Conservation (phyloP, 169 alveolate genomes). For the Cryptosporidium felis region DNA sequence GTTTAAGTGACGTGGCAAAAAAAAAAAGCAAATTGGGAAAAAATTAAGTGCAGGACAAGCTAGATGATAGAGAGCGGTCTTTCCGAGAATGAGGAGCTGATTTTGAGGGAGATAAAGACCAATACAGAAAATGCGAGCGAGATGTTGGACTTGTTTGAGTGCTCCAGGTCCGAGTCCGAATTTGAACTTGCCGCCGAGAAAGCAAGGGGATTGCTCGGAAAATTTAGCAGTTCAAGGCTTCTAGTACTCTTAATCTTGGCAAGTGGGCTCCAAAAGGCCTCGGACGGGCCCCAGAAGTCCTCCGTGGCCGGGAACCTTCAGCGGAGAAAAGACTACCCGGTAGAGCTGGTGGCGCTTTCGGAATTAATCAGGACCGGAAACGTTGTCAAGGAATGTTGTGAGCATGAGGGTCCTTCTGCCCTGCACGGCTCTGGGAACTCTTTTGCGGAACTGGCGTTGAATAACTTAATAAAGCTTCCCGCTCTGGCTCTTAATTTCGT, state of each 20-base stretch:
- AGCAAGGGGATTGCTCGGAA: neutral
- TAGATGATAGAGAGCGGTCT: no score
- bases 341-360: neutral
- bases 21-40: no score
- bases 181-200: no score
- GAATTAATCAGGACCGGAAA: neutral
- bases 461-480: slow-evolving; percentile 20
- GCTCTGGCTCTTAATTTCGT: neutral
- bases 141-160: no score
- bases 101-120: no score
- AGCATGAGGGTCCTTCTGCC: neutral
- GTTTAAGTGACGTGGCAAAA: no score
- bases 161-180: no score
- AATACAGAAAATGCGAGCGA: no score
- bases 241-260: neutral
- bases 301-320: neutral
- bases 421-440: neutral
- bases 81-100: no score
- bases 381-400: neutral
- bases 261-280: neutral
- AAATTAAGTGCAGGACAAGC: no score
- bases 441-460: neutral
- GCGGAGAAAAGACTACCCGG: neutral
- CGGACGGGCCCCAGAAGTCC: neutral
- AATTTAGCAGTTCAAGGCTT: neutral